Evolutionary conservation across 345 rosid species (phyloP).

Genomic region (Linum tenue): DNA sequence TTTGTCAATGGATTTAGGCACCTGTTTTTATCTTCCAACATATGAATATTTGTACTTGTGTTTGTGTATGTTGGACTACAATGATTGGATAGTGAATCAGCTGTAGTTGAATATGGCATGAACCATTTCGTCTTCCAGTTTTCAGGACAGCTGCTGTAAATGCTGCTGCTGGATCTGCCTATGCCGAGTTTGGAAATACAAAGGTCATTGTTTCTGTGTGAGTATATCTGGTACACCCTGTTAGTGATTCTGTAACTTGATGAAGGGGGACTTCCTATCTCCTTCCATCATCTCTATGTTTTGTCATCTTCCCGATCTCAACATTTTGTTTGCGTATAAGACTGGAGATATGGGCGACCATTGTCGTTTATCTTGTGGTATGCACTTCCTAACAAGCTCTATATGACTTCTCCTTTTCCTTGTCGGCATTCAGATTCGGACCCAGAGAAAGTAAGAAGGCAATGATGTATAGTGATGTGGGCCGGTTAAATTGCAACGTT

Average conservation of each 20-base stretch:
- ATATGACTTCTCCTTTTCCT: background rate
- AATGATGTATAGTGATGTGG: slow-evolving; percentile 73
- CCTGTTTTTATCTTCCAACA: no score
- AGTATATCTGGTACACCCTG: slow-evolving; percentile 25
- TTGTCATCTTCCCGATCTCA: background rate
- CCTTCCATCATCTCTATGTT: background rate
- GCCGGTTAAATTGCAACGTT: slow-evolving; percentile 75
- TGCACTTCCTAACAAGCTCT: background rate
- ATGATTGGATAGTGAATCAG: no score
- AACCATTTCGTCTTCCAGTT: slow-evolving; percentile 30
- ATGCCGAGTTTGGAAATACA: slow-evolving; percentile 89
- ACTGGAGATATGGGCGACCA: background rate
- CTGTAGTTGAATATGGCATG: background rate
- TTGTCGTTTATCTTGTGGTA: background rate
- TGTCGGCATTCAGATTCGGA: slow-evolving; percentile 54
- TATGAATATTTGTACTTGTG: no score
- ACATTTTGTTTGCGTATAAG: background rate
- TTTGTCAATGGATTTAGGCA: no score
- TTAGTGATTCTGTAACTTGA: background rate
- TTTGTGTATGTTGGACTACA: no score
- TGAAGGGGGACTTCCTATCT: background rate
- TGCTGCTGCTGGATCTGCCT: slow-evolving; percentile 92
- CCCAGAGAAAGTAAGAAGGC: slow-evolving; percentile 99
- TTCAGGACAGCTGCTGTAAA: slow-evolving; percentile 79
- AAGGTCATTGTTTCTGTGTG: slow-evolving; percentile 96